Evolutionary conservation across 2,329 filamentous ascomycete species (phyloP).

Genomic region (Claviceps sp.): DNA sequence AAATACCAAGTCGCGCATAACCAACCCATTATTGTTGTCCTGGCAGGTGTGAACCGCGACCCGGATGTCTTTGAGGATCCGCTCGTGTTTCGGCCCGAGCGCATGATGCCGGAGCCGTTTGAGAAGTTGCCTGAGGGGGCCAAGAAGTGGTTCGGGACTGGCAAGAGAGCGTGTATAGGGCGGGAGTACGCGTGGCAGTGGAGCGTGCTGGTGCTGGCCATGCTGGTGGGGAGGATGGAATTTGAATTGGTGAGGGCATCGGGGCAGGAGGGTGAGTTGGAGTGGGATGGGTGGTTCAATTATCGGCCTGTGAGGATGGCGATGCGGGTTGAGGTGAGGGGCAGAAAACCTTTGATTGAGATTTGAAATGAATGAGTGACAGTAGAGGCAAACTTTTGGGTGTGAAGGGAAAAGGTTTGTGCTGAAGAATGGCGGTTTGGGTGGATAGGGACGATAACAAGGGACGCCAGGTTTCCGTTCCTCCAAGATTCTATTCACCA

Average conservation of each 20-base stretch:
- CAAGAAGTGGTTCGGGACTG: constrained; percentile 39
- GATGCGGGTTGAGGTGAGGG: constrained; percentile 28
- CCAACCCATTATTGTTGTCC: constrained; percentile 35
- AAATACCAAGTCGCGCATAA: constrained; percentile 36
- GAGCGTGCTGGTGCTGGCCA: constrained; percentile 26
- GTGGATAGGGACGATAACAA: too few species aligned
- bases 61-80: constrained; percentile 34
- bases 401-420: too few species aligned
- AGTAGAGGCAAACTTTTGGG: too few species aligned
- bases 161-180: constrained; percentile 38
- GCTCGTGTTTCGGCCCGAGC: constrained; percentile 30
- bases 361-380: too few species aligned
- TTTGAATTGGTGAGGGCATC: constrained; percentile 23
- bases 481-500: too few species aligned
- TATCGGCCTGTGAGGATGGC: constrained; percentile 32
- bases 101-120: constrained; percentile 34
- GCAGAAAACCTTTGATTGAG: background rate
- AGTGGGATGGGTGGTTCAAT: constrained; percentile 40
- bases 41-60: constrained; percentile 37
- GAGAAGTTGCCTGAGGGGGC: constrained; percentile 28
- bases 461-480: too few species aligned
- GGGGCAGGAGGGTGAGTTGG: constrained; percentile 26
- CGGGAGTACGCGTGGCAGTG: constrained; percentile 36
- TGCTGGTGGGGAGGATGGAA: constrained; percentile 30
- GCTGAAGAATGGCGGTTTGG: too few species aligned